Evolutionary conservation across 1,284 basidiomycete genomes (phyloP).

Genomic region (Cryptococcus sp.): DNA sequence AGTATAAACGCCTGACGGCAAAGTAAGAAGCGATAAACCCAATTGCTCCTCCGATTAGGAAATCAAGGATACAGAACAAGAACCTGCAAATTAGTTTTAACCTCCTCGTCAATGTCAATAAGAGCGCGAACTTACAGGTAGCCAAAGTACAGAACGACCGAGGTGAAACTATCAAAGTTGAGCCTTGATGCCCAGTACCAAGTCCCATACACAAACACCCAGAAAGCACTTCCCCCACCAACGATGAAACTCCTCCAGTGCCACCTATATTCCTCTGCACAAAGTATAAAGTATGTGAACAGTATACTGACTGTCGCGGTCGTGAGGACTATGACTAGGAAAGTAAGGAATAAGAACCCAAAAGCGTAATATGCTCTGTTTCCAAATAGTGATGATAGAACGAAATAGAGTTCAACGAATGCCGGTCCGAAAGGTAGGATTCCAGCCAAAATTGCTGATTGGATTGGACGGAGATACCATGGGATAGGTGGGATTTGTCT

Average conservation of each 20-base stretch:
- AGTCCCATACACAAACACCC: conserved; percentile 72
- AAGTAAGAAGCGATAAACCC: conserved; percentile 84
- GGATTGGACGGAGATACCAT: conserved; percentile 73
- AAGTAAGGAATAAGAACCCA: conserved; percentile 89
- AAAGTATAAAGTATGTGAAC: conserved; percentile 88
- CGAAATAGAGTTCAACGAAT: conserved; percentile 93
- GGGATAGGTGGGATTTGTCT: conserved; percentile 80
- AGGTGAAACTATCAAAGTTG: conserved; percentile 76
- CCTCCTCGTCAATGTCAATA: no score
- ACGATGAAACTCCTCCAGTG: conserved; percentile 93
- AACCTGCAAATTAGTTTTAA: conserved; percentile 48
- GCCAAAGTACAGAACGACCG: conserved; percentile 82
- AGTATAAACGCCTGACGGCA: conserved; percentile 75
- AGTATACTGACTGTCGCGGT: conserved; percentile 86
- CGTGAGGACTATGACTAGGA: conserved; percentile 75
- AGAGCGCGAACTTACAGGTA: conserved; percentile 58
- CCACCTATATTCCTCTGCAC: conserved; percentile 96
- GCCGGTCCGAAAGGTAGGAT: conserved; percentile 92
- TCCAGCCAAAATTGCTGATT: conserved; percentile 78
- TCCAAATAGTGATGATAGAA: conserved; percentile 88
- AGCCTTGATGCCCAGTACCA: conserved; percentile 81
- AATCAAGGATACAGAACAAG: conserved; percentile 76
- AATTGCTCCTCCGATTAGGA: conserved; percentile 81
- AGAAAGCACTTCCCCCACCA: conserved; percentile 87
- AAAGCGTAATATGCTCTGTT: conserved; percentile 93